phyloP scores from a whole-genome alignment of 2,329 filamentous ascomycete species.

The Diaporthe batatas region DNA sequence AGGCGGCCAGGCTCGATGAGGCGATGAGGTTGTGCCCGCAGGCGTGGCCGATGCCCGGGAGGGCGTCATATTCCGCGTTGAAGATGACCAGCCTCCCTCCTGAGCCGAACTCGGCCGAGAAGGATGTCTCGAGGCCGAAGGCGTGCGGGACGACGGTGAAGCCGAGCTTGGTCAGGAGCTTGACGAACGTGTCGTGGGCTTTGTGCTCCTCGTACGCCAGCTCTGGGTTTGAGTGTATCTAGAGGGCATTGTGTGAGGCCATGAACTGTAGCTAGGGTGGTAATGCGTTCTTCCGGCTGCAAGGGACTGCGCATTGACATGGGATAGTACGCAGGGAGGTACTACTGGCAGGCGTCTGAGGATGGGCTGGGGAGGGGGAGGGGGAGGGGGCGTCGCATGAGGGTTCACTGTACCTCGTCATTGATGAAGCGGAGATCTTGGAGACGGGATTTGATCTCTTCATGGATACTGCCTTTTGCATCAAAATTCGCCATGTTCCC shows the following conservation, averaged over 20 bases:
- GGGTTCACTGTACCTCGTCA: constrained; percentile 9
- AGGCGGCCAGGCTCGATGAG: constrained; percentile 55
- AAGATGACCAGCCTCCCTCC: constrained; percentile 57
- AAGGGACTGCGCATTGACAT: no score
- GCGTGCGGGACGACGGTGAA: constrained; percentile 62
- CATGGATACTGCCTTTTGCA: not conserved
- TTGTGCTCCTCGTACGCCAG: constrained; percentile 63
- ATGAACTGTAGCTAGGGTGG: not conserved
- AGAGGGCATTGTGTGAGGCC: not conserved
- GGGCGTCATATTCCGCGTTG: constrained; percentile 63
- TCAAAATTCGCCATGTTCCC: not conserved
- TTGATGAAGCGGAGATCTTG: constrained; percentile 46
- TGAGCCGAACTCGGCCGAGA: constrained; percentile 59
- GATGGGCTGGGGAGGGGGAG: not conserved
- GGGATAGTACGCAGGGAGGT: no score
- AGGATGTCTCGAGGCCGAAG: constrained; percentile 65
- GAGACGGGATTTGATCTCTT: constrained; percentile 42
- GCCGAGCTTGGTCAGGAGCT: constrained; percentile 58
- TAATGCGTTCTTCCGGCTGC: no score
- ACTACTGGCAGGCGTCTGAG: not conserved
- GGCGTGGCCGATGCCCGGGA: constrained; percentile 60
- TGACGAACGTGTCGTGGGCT: constrained; percentile 64
- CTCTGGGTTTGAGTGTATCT: constrained; percentile 62
- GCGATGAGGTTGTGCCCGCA: constrained; percentile 63
- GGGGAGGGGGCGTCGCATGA: no score